Evolutionary conservation across 345 rosid genomes (phyloP).

Genomic region (Citropsis articulata): DNA sequence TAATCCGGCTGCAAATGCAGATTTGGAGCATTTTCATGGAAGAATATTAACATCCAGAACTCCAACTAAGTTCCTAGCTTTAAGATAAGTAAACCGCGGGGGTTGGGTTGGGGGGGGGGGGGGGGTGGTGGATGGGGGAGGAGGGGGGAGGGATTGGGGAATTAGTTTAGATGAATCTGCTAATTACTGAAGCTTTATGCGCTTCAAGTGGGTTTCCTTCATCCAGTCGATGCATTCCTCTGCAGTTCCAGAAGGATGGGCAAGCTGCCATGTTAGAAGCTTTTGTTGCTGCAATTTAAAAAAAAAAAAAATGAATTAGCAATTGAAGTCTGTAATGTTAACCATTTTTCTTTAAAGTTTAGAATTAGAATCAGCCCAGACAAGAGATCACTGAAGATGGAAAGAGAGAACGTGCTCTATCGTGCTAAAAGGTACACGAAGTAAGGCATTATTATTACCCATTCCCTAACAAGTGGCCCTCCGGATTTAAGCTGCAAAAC

Average conservation of each 20-base stretch:
- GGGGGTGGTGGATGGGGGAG: too few relatives aligned
- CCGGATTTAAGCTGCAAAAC: slow-evolving; percentile 73
- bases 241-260: slow-evolving; percentile 57
- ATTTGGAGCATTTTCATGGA: background rate
- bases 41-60: background rate
- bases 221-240: slow-evolving; percentile 95
- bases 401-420: too few relatives aligned
- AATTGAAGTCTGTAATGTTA: background rate
- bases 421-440: background rate
- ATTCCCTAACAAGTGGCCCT: slow-evolving; percentile 76
- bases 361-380: too few relatives aligned
- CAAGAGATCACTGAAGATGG: too few relatives aligned
- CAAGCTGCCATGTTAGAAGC: slow-evolving; percentile 79
- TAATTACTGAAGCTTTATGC: slow-evolving; percentile 43
- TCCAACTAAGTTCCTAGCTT: background rate
- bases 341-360: background rate
- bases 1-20: background rate
- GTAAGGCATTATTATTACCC: slow-evolving; percentile 48
- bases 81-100: background rate
- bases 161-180: background rate
- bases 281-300: slow-evolving; percentile 79
- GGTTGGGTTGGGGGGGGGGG: too few relatives aligned
- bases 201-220: slow-evolving; percentile 62
- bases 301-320: slow-evolving; percentile 14
- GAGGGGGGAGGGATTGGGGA: too few relatives aligned